These are phyloP conservation scores for Diaporthe sp. DNA, from an alignment of 2,329 filamentous ascomycete genomes.

Conservation along the genomic window DNA sequence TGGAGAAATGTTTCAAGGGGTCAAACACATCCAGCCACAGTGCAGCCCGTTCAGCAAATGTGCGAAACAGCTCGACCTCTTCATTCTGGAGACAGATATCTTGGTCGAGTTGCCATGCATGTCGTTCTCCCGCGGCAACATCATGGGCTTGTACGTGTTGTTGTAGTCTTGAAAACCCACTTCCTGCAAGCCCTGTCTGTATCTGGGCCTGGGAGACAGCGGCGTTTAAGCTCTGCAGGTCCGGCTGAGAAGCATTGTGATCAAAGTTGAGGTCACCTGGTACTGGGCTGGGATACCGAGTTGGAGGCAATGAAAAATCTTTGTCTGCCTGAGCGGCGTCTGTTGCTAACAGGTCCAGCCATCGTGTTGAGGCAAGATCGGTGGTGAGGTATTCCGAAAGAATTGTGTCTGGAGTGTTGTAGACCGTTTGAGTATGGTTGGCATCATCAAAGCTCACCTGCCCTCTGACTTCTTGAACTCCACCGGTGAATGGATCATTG, in stretches of 20 bases:
- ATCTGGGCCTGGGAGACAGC: background rate
- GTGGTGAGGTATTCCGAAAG: slow-evolving; percentile 43
- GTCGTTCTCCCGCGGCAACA: background rate
- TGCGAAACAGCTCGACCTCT: slow-evolving; percentile 1
- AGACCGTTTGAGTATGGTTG: slow-evolving; percentile 33
- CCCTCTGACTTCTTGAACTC: background rate
- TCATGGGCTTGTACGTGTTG: slow-evolving; percentile 33
- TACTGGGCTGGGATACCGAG: slow-evolving; percentile 28
- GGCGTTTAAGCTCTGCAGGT: background rate
- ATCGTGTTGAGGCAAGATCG: slow-evolving; percentile 44
- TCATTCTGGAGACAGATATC: slow-evolving; percentile 12
- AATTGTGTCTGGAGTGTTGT: slow-evolving; percentile 41
- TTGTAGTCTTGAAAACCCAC: slow-evolving; percentile 42
- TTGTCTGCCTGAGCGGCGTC: slow-evolving; percentile 47
- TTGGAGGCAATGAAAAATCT: slow-evolving; percentile 42
- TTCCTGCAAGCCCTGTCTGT: background rate
- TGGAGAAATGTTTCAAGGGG: slow-evolving; percentile 45
- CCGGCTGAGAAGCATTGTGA: background rate
- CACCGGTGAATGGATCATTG: background rate
- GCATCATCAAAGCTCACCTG: background rate
- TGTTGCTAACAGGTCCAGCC: slow-evolving; percentile 45
- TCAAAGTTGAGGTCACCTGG: background rate
- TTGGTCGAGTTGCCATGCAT: slow-evolving; percentile 18
- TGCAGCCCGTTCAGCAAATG: slow-evolving; percentile 23
- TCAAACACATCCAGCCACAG: slow-evolving; percentile 46